These are phyloP conservation scores for Aureobasidium melanogenum DNA, from an alignment of 2,329 filamentous ascomycete species.

Conservation along the genomic window DNA sequence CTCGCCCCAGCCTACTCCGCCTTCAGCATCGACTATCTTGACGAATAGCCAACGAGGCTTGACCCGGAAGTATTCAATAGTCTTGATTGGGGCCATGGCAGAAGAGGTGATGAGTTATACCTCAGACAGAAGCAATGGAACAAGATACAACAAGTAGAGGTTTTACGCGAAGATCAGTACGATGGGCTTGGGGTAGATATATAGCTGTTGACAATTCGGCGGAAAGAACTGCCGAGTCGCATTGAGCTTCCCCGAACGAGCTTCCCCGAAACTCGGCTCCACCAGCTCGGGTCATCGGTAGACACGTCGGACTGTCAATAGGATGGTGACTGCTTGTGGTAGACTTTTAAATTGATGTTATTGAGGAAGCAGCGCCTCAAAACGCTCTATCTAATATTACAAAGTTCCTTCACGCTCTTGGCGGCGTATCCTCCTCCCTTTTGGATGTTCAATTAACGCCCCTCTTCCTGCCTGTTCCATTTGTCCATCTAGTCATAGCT, in stretches of 20 bases:
- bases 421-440: not conserved
- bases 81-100: slow-evolving; percentile 53
- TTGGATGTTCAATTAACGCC: not conserved
- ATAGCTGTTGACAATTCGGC: not conserved
- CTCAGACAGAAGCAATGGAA: not conserved
- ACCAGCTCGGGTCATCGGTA: not conserved
- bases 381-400: not conserved
- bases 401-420: not conserved
- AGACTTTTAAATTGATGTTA: not conserved
- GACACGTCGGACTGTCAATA: not conserved
- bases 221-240: not conserved
- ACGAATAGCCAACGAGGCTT: slow-evolving; percentile 69
- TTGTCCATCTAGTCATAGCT: not conserved
- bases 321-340: not conserved
- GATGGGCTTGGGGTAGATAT: not conserved
- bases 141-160: not conserved
- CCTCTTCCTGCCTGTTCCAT: not conserved
- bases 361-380: not conserved
- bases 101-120: no score
- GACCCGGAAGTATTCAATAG: slow-evolving; percentile 65
- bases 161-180: not conserved
- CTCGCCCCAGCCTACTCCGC: slow-evolving; percentile 61
- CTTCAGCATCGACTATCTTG: slow-evolving; percentile 59
- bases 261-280: no score
- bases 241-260: not conserved